phyloP scores from a whole-genome alignment of 306 rosid species.

The Abrus pulchellus region DNA sequence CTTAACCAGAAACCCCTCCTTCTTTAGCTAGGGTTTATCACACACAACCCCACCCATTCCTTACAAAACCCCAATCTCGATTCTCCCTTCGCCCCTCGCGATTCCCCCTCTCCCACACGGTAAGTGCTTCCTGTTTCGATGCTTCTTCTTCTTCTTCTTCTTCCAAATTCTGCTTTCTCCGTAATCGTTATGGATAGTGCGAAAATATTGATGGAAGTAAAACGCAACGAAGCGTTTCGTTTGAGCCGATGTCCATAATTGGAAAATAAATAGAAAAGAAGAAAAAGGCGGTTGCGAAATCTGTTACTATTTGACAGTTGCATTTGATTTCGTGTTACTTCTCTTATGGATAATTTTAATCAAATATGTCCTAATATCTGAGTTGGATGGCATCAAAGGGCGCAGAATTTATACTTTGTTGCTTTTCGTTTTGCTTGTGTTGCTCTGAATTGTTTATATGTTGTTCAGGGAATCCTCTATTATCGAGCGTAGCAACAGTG shows the following conservation, averaged over 20 bases:
- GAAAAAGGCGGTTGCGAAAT: background rate
- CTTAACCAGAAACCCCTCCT: background rate
- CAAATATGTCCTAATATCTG: background rate
- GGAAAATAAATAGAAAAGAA: background rate
- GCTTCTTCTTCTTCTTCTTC: background rate
- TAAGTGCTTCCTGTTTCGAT: background rate
- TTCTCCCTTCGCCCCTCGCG: background rate
- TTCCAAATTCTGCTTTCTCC: background rate
- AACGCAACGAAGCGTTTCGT: background rate
- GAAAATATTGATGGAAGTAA: background rate
- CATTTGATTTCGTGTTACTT: background rate
- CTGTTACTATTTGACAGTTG: background rate
- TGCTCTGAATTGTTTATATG: conserved; percentile 26
- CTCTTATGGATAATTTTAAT: background rate
- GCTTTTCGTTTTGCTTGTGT: background rate
- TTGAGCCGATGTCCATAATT: background rate
- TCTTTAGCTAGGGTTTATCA: conserved; percentile 40
- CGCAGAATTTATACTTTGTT: background rate
- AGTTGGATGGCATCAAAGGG: background rate
- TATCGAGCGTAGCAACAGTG: conserved; percentile 38
- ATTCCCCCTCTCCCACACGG: background rate
- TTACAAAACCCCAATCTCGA: conserved; percentile 2
- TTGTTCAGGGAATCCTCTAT: conserved; percentile 46
- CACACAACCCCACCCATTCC: background rate
- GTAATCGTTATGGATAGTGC: background rate